phyloP scores from a whole-genome alignment of 1,139 yeast species.

The Hyphopichia burtonii region DNA sequence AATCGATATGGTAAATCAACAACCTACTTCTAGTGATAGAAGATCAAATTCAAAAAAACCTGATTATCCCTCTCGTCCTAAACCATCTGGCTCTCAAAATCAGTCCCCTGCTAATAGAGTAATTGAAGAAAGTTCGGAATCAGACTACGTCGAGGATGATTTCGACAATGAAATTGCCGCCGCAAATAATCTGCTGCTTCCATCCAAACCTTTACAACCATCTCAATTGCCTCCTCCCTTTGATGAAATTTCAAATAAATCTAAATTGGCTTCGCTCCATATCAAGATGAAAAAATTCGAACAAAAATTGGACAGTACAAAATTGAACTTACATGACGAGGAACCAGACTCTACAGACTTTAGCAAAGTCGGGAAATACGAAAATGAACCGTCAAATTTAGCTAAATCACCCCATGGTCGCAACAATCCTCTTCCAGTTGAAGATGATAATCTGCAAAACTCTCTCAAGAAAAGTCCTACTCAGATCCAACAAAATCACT shows the following conservation, averaged over 20 bases:
- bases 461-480: no score
- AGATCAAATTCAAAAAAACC: background rate
- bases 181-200: conserved; percentile 7
- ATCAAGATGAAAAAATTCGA: conserved; percentile 20
- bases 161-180: conserved; percentile 4
- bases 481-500: no score
- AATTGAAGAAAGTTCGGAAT: background rate
- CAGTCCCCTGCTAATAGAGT: background rate
- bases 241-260: conserved; percentile 4
- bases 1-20: conserved; percentile 22
- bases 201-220: background rate
- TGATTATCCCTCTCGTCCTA: background rate
- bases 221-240: conserved; percentile 5
- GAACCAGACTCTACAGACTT: background rate
- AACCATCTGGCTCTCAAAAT: no score
- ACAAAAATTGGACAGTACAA: conserved; percentile 9
- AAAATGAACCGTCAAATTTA: background rate
- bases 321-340: background rate
- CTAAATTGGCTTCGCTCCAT: conserved; percentile 15
- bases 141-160: conserved; percentile 12
- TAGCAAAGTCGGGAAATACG: conserved; percentile 1
- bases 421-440: background rate
- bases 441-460: background rate
- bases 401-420: background rate
- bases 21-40: background rate